Evolutionary conservation across 441 rosid species (phyloP).

Genomic region (Breynia disticha): DNA sequence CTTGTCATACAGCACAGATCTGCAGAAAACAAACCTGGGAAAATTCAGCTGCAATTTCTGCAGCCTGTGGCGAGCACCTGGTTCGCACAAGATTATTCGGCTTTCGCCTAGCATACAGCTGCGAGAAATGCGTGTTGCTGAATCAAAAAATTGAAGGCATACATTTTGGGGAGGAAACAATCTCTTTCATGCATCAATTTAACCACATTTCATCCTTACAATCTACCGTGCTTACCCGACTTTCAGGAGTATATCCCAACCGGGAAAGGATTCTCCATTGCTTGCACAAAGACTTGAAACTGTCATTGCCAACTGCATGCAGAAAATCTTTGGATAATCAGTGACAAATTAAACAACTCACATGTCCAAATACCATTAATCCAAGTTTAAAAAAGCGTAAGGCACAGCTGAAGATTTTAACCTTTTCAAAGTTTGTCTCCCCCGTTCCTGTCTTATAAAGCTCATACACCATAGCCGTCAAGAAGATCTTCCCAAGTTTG

Average conservation of each 20-base stretch:
- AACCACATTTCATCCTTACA: not conserved
- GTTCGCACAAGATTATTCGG: slow-evolving; percentile 72
- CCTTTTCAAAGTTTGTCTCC: slow-evolving; percentile 86
- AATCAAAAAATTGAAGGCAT: not conserved
- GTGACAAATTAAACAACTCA: too few relatives aligned
- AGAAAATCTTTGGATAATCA: not conserved
- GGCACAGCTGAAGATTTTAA: slow-evolving; percentile 13
- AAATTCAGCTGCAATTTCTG: slow-evolving; percentile 96
- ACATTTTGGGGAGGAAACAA: not conserved
- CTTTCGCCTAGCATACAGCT: slow-evolving; percentile 94
- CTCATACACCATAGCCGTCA: slow-evolving; percentile 90
- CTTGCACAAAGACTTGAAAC: slow-evolving; percentile 60
- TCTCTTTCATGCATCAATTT: too few relatives aligned
- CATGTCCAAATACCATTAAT: too few relatives aligned
- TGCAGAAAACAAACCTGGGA: slow-evolving; percentile 50
- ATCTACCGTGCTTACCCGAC: slow-evolving; percentile 39
- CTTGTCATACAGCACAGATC: not conserved
- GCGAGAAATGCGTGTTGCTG: slow-evolving; percentile 15
- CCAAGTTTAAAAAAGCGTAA: not conserved
- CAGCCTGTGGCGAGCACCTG: slow-evolving; percentile 71
- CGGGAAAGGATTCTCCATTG: slow-evolving; percentile 81
- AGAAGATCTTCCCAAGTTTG: slow-evolving; percentile 66
- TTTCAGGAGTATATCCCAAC: slow-evolving; percentile 80
- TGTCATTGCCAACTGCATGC: slow-evolving; percentile 55
- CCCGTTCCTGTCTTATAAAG: slow-evolving; percentile 92